Evolutionary conservation across 1,284 basidiomycete genomes (phyloP).

Genomic region (Cryptococcus sp.): DNA sequence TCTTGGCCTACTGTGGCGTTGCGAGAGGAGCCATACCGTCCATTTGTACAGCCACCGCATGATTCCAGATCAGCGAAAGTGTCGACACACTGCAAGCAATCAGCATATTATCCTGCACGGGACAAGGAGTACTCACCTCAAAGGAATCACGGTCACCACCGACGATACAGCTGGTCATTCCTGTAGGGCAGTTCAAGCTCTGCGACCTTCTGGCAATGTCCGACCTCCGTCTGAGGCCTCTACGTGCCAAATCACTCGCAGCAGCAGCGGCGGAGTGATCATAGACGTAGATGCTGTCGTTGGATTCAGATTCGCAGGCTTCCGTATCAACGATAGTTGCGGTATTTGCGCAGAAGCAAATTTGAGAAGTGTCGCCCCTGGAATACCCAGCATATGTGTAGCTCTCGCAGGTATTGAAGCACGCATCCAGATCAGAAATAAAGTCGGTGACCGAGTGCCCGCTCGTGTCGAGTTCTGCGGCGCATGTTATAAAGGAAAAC

Average conservation of each 20-base stretch:
- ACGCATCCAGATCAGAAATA: no score
- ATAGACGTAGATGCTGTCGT: constrained; percentile 5
- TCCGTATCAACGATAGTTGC: neutral
- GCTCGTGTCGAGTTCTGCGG: no score
- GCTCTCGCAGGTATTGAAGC: no score
- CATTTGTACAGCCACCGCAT: constrained; percentile 15
- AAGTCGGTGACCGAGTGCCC: no score
- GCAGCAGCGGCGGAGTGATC: neutral
- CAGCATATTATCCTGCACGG: neutral
- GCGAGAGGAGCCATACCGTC: no score
- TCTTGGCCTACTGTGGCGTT: no score
- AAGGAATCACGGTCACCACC: neutral
- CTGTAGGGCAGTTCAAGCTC: constrained; percentile 4
- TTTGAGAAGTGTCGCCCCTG: no score
- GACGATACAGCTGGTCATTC: neutral
- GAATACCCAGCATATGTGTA: no score
- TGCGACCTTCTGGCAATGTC: neutral
- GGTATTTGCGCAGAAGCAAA: neutral
- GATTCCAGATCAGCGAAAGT: constrained; percentile 10
- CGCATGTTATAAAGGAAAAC: no score
- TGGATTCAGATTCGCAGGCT: neutral
- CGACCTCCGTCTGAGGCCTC: neutral
- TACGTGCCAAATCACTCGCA: neutral
- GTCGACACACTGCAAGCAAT: constrained; percentile 9
- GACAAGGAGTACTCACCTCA: constrained; percentile 12